Evolutionary conservation across 2,329 filamentous ascomycete genomes (phyloP).

Genomic region (Pyrenochaeta sp.): DNA sequence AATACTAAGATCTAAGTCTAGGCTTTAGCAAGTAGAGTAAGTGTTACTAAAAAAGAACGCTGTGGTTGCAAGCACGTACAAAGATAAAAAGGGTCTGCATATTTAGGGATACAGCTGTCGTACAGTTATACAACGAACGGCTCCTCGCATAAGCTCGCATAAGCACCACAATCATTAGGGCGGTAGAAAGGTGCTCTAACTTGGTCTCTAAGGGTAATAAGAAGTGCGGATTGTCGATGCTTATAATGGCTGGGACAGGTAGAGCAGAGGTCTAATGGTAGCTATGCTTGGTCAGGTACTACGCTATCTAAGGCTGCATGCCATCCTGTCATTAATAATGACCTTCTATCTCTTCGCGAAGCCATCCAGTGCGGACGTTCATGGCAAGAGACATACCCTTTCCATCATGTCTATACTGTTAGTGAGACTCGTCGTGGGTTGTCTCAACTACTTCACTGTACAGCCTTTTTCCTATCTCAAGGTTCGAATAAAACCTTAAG

Average conservation of each 20-base stretch:
- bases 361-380: conserved; percentile 11
- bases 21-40: conserved; percentile 18
- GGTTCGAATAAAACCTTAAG: too few relatives aligned
- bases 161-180: conserved; percentile 20
- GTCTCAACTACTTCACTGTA: too few relatives aligned
- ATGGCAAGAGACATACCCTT: too few relatives aligned
- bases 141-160: conserved; percentile 15
- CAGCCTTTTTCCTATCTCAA: too few relatives aligned
- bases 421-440: too few relatives aligned
- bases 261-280: conserved; percentile 17
- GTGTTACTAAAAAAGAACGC: conserved; percentile 12
- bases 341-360: conserved; percentile 14
- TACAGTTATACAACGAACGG: conserved; percentile 18
- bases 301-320: conserved; percentile 15
- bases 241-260: conserved; percentile 10
- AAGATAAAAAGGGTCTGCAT: conserved; percentile 22
- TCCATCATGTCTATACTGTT: too few relatives aligned
- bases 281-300: conserved; percentile 13
- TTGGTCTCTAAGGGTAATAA: conserved; percentile 14
- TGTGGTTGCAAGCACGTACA: conserved; percentile 15
- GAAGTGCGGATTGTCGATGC: conserved; percentile 16
- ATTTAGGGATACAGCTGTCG: conserved; percentile 22
- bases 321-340: conserved; percentile 11
- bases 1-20: conserved; percentile 23
- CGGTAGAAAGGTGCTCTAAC: conserved; percentile 13